Evolutionary conservation across 2,329 filamentous ascomycete species (phyloP).

Genomic region (Stemphylium vesicarium): DNA sequence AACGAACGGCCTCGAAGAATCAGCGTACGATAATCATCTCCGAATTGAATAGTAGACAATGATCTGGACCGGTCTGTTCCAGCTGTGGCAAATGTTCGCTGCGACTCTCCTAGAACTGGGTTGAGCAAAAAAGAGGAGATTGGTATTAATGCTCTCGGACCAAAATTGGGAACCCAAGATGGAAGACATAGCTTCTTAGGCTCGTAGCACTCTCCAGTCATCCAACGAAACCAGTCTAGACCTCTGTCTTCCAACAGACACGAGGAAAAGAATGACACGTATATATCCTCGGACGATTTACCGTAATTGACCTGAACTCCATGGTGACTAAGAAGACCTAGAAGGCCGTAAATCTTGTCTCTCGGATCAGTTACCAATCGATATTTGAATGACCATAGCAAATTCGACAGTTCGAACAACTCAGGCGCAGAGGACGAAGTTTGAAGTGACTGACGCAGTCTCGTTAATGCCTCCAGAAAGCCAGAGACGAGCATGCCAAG

Average conservation of each 20-base stretch:
- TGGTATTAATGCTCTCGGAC: neutral
- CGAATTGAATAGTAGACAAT: slow-evolving; percentile 1
- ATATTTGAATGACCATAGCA: neutral
- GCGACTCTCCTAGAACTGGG: neutral
- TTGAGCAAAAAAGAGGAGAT: neutral
- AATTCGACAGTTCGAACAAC: neutral
- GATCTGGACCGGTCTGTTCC: neutral
- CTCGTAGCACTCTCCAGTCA: neutral
- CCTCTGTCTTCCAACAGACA: neutral
- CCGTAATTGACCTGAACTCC: neutral
- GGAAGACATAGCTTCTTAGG: neutral
- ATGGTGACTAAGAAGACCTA: neutral
- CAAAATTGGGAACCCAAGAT: slow-evolving; percentile 1
- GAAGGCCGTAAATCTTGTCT: slow-evolving; percentile 2
- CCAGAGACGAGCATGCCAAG: neutral
- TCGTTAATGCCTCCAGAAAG: neutral
- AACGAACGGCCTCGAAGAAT: neutral
- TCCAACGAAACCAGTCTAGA: neutral
- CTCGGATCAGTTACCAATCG: neutral
- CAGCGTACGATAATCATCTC: neutral
- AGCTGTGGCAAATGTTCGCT: neutral
- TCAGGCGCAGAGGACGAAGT: neutral
- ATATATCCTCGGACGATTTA: neutral
- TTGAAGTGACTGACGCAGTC: neutral
- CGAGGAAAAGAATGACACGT: neutral